Percentiles rank a stretch among this genome's conserved stretches.
Conservation (phyloP, 2,329 filamentous ascomycete species). For the Hymenoscyphus repandus region DNA sequence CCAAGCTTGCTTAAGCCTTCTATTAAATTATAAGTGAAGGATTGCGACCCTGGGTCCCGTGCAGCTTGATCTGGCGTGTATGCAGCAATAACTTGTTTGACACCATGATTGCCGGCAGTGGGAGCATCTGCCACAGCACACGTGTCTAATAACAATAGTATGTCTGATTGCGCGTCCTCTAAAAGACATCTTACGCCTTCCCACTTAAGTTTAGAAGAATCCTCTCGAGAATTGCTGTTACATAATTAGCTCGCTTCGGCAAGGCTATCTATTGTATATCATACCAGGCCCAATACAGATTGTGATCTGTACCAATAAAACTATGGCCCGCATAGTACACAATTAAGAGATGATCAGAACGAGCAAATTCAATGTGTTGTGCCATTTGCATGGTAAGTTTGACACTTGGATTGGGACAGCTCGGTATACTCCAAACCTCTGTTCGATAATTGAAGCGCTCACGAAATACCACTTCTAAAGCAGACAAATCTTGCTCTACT, state of each 20-base stretch:
- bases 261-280: constrained; percentile 32
- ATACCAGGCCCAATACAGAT: constrained; percentile 64
- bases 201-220: constrained; percentile 59
- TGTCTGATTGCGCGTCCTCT: constrained; percentile 58
- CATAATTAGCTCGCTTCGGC: constrained; percentile 33
- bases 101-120: constrained; percentile 46
- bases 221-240: constrained; percentile 49
- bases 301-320: constrained; percentile 52
- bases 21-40: constrained; percentile 53
- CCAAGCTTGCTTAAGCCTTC: constrained; percentile 51
- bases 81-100: constrained; percentile 60
- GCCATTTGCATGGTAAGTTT: constrained; percentile 58
- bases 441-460: constrained; percentile 57
- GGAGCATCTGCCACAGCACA: constrained; percentile 50
- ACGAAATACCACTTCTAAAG: constrained; percentile 52
- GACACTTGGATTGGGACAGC: constrained; percentile 51
- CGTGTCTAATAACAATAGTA: constrained; percentile 58
- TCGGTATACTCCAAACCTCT: constrained; percentile 57
- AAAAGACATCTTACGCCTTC: constrained; percentile 56
- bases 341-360: constrained; percentile 55
- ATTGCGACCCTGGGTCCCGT: constrained; percentile 42
- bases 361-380: constrained; percentile 53
- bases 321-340: constrained; percentile 61
- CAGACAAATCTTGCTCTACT: constrained; percentile 47
- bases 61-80: constrained; percentile 46